These are phyloP conservation scores for Apiospora sp. DNA, from an alignment of 2,329 filamentous ascomycete genomes.

Conservation along the genomic window DNA sequence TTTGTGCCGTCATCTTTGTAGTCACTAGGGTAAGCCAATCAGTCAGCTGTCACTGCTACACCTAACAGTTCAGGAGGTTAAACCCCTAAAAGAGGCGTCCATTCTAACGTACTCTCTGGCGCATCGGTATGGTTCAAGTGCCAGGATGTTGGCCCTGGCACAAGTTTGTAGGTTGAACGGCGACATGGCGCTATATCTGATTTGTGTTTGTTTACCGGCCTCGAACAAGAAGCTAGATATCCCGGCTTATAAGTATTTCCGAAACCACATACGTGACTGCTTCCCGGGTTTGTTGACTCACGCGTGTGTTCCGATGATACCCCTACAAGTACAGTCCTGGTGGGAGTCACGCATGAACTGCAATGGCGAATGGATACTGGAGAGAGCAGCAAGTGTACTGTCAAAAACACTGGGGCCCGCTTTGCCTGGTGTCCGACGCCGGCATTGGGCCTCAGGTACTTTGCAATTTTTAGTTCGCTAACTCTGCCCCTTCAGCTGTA, in stretches of 20 bases:
- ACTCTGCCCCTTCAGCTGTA: not conserved
- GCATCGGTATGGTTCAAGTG: constrained; percentile 81
- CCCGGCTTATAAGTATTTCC: not conserved
- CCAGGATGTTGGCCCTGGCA: constrained; percentile 78
- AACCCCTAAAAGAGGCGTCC: constrained; percentile 46
- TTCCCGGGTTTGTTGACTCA: not conserved
- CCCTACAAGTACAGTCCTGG: constrained; percentile 1
- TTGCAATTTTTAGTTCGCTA: not conserved
- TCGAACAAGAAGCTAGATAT: not conserved
- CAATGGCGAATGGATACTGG: not conserved
- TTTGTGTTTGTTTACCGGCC: not conserved
- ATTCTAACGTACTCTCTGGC: constrained; percentile 70
- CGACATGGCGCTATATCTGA: constrained; percentile 51
- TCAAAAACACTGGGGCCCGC: constrained; percentile 12
- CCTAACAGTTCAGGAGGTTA: constrained; percentile 39
- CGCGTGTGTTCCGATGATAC: not conserved
- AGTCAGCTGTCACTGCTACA: constrained; percentile 54
- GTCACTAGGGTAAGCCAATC: constrained; percentile 55
- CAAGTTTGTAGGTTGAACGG: constrained; percentile 78
- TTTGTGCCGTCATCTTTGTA: constrained; percentile 99
- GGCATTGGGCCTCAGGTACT: constrained; percentile 18
- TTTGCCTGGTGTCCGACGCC: constrained; percentile 14
- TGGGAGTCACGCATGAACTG: constrained; percentile 10
- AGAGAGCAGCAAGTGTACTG: constrained; percentile 3
- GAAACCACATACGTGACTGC: not conserved